Evolutionary conservation across 208 protist genomes (phyloP), one percentile per base, ranked within the genome.

Genomic region (Vickermania ingenoplastis): DNA sequence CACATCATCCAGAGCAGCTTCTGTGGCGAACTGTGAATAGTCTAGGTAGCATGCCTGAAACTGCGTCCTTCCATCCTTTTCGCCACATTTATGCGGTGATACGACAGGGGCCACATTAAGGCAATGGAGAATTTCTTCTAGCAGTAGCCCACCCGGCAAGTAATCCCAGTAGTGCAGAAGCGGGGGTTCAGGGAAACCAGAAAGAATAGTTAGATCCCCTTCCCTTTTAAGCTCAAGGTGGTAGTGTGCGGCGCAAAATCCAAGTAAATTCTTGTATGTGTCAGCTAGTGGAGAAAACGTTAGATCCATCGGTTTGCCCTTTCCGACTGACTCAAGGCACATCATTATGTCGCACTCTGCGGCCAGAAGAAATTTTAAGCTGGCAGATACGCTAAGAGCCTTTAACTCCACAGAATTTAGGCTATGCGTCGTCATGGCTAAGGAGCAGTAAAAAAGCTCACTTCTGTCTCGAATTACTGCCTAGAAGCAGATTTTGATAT

Each of bases 91-190:
- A 26, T 31, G 29, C 1, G 59, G 50, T 29, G 53, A 54, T 3
- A 51, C 61, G 1, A 53, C 63, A 13, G 69, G 69, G 51, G 61
- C 61, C 17, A 83, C 71, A 31, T 75, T 65, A 27, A 93, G 65
- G 48, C 79, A 87, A 49, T 71, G 68, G 21, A 93, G 53, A 14
- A 91, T 45, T 57, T 93, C 82, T 25, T 82, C 73, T 21, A 85
- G 64, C 61, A 82, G 71, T 21, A 93, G 73, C 7, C 71, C 83
- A 22, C 86, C 81, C 22, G 82, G 86, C 7, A 93, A 59, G 67
- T 86, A 93, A 55, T 93, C 86, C 21, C 77, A 71, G 66, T 93
- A 91, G n/a, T 81, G 82, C 52, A 93, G 68, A 48, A 87, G 58
- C 3, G 86, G 86, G 69, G 88, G 77, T n/a, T 73, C 55, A 11